A percentile compares a stretch with the other conserved stretches of the same genome.
Conservation (phyloP, 2,329 filamentous ascomycete species). For the Talaromyces sp. region DNA sequence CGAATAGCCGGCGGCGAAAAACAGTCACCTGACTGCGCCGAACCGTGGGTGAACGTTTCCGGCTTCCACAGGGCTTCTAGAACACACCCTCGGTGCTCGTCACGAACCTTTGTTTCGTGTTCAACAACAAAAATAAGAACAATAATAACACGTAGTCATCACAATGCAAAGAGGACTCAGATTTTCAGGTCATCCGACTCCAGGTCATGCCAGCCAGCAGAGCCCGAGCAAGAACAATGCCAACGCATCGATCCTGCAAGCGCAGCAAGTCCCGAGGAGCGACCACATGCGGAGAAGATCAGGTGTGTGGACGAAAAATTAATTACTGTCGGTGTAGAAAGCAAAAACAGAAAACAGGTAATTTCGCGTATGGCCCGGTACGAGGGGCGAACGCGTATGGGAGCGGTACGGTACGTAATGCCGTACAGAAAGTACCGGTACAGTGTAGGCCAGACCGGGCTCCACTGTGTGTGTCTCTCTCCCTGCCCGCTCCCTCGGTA, state of each 20-base stretch:
- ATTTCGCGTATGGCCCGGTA: not conserved
- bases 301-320: not conserved
- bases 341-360: not conserved
- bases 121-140: not conserved
- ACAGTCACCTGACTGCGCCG: not conserved
- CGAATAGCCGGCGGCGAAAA: not conserved
- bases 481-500: constrained; percentile 12
- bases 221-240: not conserved
- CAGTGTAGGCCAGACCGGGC: not conserved
- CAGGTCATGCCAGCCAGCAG: too few relatives aligned
- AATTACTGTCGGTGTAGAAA: not conserved
- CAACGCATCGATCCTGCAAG: not conserved
- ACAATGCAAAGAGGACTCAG: not conserved
- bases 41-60: not conserved
- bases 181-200: not conserved
- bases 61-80: not conserved
- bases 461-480: not conserved
- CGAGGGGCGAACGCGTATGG: not conserved
- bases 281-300: not conserved
- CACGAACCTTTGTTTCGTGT: not conserved
- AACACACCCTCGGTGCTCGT: not conserved
- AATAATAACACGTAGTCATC: not conserved
- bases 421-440: not conserved
- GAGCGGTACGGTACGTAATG: not conserved
- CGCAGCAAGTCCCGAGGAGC: not conserved